Evolutionary conservation across 495 filamentous ascomycete genomes (phyloP), one percentile per base, ranked within the genome.

Genomic region (Hypoxylon crocopeplum): DNA sequence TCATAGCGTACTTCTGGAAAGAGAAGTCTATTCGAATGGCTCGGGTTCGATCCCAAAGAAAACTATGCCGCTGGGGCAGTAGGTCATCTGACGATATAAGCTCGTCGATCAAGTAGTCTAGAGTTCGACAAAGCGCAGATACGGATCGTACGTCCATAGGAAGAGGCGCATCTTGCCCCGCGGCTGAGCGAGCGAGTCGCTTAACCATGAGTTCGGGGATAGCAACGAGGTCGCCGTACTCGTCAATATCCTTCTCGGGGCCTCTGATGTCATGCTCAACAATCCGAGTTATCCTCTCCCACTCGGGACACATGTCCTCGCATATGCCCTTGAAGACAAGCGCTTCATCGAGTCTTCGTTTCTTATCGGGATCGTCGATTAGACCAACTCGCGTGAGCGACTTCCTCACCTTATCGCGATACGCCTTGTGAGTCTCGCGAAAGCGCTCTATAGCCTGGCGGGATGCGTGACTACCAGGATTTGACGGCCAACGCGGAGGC

Each of bases 261-360:
- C 55, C 60, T 69, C 78, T 79, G 22, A 87, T 75, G 59, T 87
- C 79, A 45, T 69, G 70, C 60, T 87, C 79, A 55, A 88, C 84
- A 42, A 96, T 92, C 15, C 93, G 84, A 25, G 88, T 84, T 11
- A 93, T 81, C 30, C 87, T 79, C 74, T 99, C 95, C 66, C 86
- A 97, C 59, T 93, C 87, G 0, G 95, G 91, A 71, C 95, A 99
- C 93, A 96, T 97, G 55, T 91, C 86, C 59, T 89, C 84, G 67
- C 93, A 98, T 48, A 88, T 93, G 7, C 93, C 94, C 48, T 90
- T 86, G 15, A 92, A 93, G 2, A 88, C 88, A 36, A 97, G 89
- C 3, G 94, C 93, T 54, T 97, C 84, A 33, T 88, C 84, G 25
- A 98, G 81, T 29, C 80, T 85, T 42, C 88, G 89, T 8, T 86